A percentile compares a stretch with the other conserved stretches of the same genome.
These are phyloP conservation scores for Mallotus japonicus DNA, from an alignment of 441 rosid genomes.

Conservation along the genomic window DNA sequence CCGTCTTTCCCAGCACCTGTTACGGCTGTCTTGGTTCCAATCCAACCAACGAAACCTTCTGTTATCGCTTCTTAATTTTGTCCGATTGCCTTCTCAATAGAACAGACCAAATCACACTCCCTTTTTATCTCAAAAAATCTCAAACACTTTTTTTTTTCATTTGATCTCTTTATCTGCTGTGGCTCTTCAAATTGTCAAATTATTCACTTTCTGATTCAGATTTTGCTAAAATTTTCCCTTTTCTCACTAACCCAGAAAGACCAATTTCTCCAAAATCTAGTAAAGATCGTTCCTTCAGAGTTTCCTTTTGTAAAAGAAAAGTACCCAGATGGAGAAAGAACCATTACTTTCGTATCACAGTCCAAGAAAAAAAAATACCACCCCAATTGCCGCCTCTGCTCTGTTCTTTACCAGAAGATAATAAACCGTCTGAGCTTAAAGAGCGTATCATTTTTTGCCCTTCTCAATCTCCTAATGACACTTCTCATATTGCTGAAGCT, in stretches of 20 bases:
- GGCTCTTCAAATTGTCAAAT: background rate
- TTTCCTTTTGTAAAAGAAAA: background rate
- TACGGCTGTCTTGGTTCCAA: too few species aligned
- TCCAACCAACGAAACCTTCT: too few species aligned
- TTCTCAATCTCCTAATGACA: constrained; percentile 28
- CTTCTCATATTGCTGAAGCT: constrained; percentile 47
- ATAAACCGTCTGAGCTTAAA: constrained; percentile 65
- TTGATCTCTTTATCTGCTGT: background rate
- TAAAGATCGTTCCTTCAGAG: background rate
- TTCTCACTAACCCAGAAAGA: background rate
- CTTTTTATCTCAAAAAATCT: background rate
- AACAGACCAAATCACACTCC: constrained; percentile 6
- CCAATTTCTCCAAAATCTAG: background rate
- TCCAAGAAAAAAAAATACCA: constrained; percentile 29
- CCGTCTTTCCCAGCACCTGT: too few species aligned
- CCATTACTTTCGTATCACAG: constrained; percentile 44
- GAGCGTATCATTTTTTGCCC: constrained; percentile 77
- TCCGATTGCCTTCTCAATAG: too few species aligned
- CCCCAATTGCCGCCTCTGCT: constrained; percentile 33
- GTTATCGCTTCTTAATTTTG: too few species aligned
- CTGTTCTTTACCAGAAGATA: constrained; percentile 66
- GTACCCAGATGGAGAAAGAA: constrained; percentile 49
- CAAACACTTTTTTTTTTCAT: background rate
- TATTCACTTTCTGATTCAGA: background rate
- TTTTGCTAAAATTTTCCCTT: background rate